Conservation (phyloP, 768 basidiomycete genomes). For the Leccinum longicurvipes region DNA sequence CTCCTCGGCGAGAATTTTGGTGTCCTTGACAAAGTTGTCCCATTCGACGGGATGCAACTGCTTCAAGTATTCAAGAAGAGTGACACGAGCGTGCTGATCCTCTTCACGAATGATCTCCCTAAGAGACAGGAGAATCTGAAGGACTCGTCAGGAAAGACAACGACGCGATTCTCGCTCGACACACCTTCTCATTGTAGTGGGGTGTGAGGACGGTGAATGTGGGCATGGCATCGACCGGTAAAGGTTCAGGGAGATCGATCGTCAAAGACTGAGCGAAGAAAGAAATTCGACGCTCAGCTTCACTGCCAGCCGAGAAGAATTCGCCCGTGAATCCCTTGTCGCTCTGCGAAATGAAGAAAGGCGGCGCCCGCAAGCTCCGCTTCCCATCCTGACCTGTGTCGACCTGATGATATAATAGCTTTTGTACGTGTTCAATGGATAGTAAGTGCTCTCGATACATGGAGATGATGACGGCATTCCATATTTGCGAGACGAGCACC, state of each 20-base stretch:
- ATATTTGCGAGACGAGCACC: constrained; percentile 98
- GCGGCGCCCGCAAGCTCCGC: constrained; percentile 89
- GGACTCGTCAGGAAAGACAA: constrained; percentile 2
- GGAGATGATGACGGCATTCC: constrained; percentile 99
- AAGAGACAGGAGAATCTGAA: constrained; percentile 86
- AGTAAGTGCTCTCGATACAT: constrained; percentile 99
- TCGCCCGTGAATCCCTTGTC: constrained; percentile 82
- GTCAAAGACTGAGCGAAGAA: constrained; percentile 99
- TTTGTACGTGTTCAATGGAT: constrained; percentile 98
- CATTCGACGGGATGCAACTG: constrained; percentile 97
- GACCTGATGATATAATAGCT: constrained; percentile 95
- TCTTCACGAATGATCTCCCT: constrained; percentile 99
- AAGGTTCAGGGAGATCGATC: constrained; percentile 87
- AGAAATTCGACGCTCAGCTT: constrained; percentile 95
- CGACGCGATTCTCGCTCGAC: constrained; percentile 13
- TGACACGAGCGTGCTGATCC: constrained; percentile 95
- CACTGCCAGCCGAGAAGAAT: constrained; percentile 93
- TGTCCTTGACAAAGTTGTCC: constrained; percentile 99
- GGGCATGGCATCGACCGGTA: constrained; percentile 99
- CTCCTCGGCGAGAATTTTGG: constrained; percentile 97
- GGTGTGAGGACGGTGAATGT: constrained; percentile 98
- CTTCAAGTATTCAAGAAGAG: constrained; percentile 95
- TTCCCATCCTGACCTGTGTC: constrained; percentile 81
- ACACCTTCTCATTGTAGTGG: constrained; percentile 96
- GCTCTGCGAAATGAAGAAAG: constrained; percentile 96